Conservation (phyloP, 768 basidiomycete genomes). For the Rhodotorula sphaerocarpa region DNA sequence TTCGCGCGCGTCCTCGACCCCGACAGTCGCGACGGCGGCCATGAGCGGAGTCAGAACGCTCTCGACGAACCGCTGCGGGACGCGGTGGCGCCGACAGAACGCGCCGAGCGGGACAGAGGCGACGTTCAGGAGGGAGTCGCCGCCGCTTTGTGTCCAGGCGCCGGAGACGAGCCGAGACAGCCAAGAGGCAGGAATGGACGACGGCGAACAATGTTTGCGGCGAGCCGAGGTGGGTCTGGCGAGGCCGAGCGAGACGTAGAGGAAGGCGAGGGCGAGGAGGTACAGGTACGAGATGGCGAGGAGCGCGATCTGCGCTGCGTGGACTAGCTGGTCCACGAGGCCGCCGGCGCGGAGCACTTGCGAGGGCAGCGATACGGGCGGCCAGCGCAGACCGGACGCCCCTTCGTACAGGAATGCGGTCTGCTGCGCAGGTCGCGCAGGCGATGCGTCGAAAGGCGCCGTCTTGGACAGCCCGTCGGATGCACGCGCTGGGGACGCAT, state of each 20-base stretch:
- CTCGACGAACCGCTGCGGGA: constrained; percentile 47
- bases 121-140: not conserved
- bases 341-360: constrained; percentile 18
- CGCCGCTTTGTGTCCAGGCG: not conserved
- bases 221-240: constrained; percentile 6
- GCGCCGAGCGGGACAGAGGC: constrained; percentile 7
- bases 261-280: constrained; percentile 45
- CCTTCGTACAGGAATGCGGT: constrained; percentile 26
- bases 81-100: constrained; percentile 39
- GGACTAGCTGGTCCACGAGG: constrained; percentile 15
- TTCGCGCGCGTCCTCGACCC: constrained; percentile 46
- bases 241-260: constrained; percentile 49
- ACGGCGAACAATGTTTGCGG: not conserved
- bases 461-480: no score
- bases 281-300: constrained; percentile 40
- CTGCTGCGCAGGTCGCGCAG: not conserved
- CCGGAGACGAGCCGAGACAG: not conserved
- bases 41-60: constrained; percentile 57
- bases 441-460: no score
- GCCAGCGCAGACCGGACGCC: constrained; percentile 13
- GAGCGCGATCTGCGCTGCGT: constrained; percentile 38
- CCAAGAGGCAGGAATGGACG: not conserved
- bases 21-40: constrained; percentile 55
- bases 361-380: constrained; percentile 33
- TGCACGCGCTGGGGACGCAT: no score